phyloP scores from a whole-genome alignment of 768 basidiomycete species.

The Albatrellus ellisii region DNA sequence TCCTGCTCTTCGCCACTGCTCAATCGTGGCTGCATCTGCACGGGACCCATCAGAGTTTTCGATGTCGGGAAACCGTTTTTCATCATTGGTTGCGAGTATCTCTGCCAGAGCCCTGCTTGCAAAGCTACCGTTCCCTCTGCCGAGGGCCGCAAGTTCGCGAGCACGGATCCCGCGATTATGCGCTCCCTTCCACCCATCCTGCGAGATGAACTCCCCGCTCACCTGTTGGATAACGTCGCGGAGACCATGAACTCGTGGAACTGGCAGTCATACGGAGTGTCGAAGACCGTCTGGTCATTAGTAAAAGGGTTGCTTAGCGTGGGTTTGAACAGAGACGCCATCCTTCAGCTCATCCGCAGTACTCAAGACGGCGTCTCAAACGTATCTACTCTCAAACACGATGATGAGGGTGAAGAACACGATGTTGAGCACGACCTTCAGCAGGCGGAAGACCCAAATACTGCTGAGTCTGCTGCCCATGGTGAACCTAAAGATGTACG shows the following conservation, averaged over 20 bases:
- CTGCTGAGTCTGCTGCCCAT: too few relatives aligned
- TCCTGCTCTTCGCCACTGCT: conserved; percentile 42
- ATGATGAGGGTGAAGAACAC: conserved; percentile 5
- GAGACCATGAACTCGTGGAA: conserved; percentile 46
- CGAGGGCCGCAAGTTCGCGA: conserved; percentile 56
- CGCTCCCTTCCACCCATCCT: conserved; percentile 54
- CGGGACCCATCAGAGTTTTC: conserved; percentile 67
- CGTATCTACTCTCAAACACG: neutral
- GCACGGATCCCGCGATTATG: conserved; percentile 60
- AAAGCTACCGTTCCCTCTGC: conserved; percentile 22
- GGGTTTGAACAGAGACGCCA: conserved; percentile 49
- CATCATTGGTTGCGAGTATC: conserved; percentile 75
- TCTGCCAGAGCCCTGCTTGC: conserved; percentile 43
- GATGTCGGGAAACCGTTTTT: conserved; percentile 74
- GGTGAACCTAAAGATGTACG: neutral
- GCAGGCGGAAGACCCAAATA: neutral
- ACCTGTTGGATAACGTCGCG: conserved; percentile 39
- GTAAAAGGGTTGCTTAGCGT: conserved; percentile 43
- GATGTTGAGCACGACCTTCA: neutral
- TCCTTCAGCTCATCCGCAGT: conserved; percentile 41
- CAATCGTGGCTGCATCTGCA: conserved; percentile 61
- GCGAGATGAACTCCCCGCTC: conserved; percentile 64
- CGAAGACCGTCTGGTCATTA: conserved; percentile 60
- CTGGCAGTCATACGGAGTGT: conserved; percentile 68
- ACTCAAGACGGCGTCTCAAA: conserved; percentile 40